A percentile compares a stretch with the other conserved stretches of the same genome.
These are phyloP conservation scores for Neurospora africana DNA, from an alignment of 495 filamentous ascomycete species.

Conservation along the genomic window DNA sequence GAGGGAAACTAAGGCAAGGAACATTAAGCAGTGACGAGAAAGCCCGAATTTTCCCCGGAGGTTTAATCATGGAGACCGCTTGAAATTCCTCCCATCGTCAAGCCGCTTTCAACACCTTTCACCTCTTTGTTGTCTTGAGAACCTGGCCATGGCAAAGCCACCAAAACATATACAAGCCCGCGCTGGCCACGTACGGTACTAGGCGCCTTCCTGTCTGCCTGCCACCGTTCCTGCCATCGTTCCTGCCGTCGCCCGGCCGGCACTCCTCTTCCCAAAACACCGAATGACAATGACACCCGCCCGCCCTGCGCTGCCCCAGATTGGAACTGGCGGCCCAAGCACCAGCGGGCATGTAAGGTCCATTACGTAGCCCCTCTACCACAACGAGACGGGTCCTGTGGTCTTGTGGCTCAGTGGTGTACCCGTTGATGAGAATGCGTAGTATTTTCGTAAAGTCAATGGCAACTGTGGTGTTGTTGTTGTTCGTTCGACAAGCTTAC, in stretches of 20 bases:
- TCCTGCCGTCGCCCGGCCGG: not conserved
- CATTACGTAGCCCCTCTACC: not conserved
- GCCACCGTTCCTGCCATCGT: not conserved
- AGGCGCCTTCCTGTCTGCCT: not conserved
- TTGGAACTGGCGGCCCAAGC: not conserved
- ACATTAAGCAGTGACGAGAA: not conserved
- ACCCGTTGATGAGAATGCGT: not conserved
- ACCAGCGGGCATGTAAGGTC: not conserved
- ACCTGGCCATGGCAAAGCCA: not conserved
- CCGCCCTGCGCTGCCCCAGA: not conserved
- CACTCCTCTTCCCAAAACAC: not conserved
- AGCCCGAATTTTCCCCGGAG: not conserved
- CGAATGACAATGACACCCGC: not conserved
- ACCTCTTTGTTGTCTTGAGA: not conserved
- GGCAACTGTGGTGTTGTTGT: not conserved
- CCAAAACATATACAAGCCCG: not conserved
- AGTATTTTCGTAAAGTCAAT: not conserved
- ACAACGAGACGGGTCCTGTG: not conserved
- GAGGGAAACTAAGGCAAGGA: not conserved
- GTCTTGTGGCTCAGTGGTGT: not conserved
- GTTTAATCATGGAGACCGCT: not conserved
- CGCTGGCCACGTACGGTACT: not conserved
- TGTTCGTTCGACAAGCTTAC: not conserved
- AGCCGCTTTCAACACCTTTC: not conserved
- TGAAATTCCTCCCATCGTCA: not conserved